A percentile compares a stretch with the other conserved stretches of the same genome.
Conservation (phyloP, 805 yeast genomes). For the Starmerella sirachaensis region DNA sequence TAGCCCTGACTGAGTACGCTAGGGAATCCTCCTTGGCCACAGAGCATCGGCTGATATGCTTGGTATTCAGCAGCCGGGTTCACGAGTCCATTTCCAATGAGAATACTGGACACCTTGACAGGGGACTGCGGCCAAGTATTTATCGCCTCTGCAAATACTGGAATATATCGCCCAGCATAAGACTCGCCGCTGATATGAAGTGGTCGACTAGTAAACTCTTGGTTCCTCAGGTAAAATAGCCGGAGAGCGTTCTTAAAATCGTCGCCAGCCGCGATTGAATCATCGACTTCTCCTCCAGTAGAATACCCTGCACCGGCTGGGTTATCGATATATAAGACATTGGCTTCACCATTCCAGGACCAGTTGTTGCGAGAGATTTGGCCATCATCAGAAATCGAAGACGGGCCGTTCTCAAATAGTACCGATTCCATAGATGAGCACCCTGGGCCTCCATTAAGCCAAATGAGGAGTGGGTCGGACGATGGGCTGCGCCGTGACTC, state of each 20-base stretch:
- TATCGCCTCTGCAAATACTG: slow-evolving; percentile 55
- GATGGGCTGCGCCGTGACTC: slow-evolving; percentile 81
- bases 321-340: slow-evolving; percentile 83
- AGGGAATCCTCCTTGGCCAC: slow-evolving; percentile 71
- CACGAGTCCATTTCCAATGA: slow-evolving; percentile 90
- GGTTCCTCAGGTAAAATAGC: slow-evolving; percentile 73
- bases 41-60: slow-evolving; percentile 86
- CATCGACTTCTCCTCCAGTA: slow-evolving; percentile 48
- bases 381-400: slow-evolving; percentile 46
- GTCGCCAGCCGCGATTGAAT: slow-evolving; percentile 70
- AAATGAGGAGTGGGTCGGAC: slow-evolving; percentile 74
- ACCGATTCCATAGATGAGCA: slow-evolving; percentile 86
- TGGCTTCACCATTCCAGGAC: slow-evolving; percentile 87
- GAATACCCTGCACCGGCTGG: slow-evolving; percentile 92
- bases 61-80: slow-evolving; percentile 70
- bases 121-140: slow-evolving; percentile 36
- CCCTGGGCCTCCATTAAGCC: slow-evolving; percentile 97
- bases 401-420: slow-evolving; percentile 85
- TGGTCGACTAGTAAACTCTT: slow-evolving; percentile 43
- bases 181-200: slow-evolving; percentile 92
- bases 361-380: slow-evolving; percentile 67
- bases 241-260: slow-evolving; percentile 79
- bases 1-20: slow-evolving; percentile 7
- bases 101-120: slow-evolving; percentile 59
- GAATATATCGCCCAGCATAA: slow-evolving; percentile 90